phyloP scores from a whole-genome alignment of 768 basidiomycete genomes.

The Hygrophorus russula region DNA sequence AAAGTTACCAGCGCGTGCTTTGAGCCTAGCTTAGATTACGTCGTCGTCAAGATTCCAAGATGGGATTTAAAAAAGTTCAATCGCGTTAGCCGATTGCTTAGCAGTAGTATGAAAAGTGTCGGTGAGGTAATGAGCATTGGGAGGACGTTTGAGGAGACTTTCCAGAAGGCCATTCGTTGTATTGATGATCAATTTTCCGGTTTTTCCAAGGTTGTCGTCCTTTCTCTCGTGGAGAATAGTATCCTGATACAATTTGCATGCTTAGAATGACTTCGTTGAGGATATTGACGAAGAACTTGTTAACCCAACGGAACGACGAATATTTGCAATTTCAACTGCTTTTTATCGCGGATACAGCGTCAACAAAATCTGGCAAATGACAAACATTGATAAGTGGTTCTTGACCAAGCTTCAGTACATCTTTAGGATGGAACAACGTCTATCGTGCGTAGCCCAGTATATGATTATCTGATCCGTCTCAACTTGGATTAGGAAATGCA shows the following conservation, averaged over 20 bases:
- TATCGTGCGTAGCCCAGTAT: slow-evolving; percentile 45
- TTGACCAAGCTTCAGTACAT: slow-evolving; percentile 80
- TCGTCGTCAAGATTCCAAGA: slow-evolving; percentile 96
- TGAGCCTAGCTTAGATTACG: slow-evolving; percentile 94
- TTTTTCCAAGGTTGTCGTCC: slow-evolving; percentile 61
- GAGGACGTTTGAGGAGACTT: slow-evolving; percentile 95
- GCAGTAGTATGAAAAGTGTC: slow-evolving; percentile 98
- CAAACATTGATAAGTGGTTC: slow-evolving; percentile 99
- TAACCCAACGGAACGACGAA: slow-evolving; percentile 94
- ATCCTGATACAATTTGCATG: background rate
- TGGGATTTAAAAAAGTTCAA: slow-evolving; percentile 99
- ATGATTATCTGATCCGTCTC: slow-evolving; percentile 4
- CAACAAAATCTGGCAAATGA: slow-evolving; percentile 96
- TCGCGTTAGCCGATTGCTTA: slow-evolving; percentile 82
- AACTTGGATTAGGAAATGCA: slow-evolving; percentile 36
- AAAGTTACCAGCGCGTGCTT: slow-evolving; percentile 96
- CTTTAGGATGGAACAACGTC: slow-evolving; percentile 63
- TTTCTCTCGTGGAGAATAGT: background rate
- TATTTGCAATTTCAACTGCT: slow-evolving; percentile 93
- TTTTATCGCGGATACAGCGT: slow-evolving; percentile 90
- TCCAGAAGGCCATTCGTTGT: slow-evolving; percentile 94
- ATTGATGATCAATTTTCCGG: slow-evolving; percentile 94
- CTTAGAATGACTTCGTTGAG: slow-evolving; percentile 76
- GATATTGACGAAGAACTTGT: slow-evolving; percentile 87
- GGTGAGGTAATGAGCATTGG: slow-evolving; percentile 99